Evolutionary conservation across 306 rosid genomes (phyloP), one percentile per base, ranked within the genome.

Genomic region (Pachyrhizus erosus): DNA sequence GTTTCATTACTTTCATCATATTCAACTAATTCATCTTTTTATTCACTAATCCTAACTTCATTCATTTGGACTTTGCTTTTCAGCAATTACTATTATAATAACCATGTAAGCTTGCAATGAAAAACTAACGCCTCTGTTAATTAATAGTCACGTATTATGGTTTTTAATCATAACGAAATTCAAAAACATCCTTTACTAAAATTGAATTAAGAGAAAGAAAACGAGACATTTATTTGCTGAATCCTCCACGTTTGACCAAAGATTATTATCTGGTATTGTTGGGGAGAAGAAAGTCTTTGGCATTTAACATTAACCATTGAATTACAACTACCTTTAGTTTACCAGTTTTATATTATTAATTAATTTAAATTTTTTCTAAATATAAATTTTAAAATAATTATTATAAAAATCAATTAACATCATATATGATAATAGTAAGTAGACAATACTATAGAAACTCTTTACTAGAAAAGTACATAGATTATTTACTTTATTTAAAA

Each of bases 1-100:
- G 78, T 80, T 80, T 40, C 33, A 62, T 80, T 39, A n/a, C 48
- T 55, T 54, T 71, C 83, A 70, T 80, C 49, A 70, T 58, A n/a
- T 61, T 57, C 70, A 43, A 26, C 49, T 46, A 29, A 18, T 33
- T 71, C 72, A 13, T 29, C 13, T 20, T 31, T 20, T 58, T 20
- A 78, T 62, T 33, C 34, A 34, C 11, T 42, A 33, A 11, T 15
- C 65, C 37, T 78, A 78, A 13, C 80, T 42, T 15, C n/a, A n/a
- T n/a, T n/a, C n/a, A 7, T 0, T 17, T 76, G 70, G 70, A 75
- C 40, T 75, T 55, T 76, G 11, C 23, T 21, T 57, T 51, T 55
- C 9, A 24, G 17, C 68, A 13, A 42, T 40, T 39, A 70, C 34
- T 11, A 70, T 31, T 29, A 26, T n/a, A 70, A 39, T 31, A 58